Conservation (phyloP, 306 rosid species). For the Rosa multiflora region DNA sequence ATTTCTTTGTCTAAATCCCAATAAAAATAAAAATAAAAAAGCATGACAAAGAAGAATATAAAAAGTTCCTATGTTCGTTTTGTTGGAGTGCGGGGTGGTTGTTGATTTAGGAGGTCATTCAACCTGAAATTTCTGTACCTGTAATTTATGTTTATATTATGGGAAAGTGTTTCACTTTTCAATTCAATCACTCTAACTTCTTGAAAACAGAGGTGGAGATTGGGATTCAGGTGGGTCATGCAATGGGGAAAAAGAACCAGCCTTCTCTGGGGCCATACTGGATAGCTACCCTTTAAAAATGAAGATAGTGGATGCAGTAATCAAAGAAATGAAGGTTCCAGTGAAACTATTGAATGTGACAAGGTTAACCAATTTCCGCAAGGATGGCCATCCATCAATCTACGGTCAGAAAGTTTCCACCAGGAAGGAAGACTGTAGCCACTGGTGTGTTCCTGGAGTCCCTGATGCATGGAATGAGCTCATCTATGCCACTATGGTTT, state of each 20-base stretch:
- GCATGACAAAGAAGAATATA: neutral
- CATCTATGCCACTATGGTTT: constrained; percentile 62
- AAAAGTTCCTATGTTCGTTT: neutral
- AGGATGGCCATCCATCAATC: constrained; percentile 90
- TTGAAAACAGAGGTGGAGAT: constrained; percentile 79
- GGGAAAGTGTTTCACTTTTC: neutral
- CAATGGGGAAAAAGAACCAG: constrained; percentile 82
- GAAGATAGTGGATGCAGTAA: constrained; percentile 83
- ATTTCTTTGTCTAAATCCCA: neutral
- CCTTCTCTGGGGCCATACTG: constrained; percentile 62
- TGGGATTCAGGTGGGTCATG: constrained; percentile 99
- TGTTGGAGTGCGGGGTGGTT: constrained; percentile 8
- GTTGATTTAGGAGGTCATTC: constrained; percentile 1
- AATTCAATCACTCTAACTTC: neutral
- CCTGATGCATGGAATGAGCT: constrained; percentile 96
- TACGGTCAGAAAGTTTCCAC: constrained; percentile 54
- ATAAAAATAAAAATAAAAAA: neutral
- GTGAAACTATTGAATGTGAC: constrained; percentile 80
- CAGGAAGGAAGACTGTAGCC: constrained; percentile 86
- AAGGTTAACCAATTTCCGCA: constrained; percentile 85
- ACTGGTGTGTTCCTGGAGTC: constrained; percentile 96
- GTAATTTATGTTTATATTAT: neutral
- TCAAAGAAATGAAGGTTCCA: constrained; percentile 68
- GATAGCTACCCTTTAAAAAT: constrained; percentile 81
- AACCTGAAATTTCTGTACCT: neutral